Base-by-base conservation (phyloP, 352 stramenopile genomes). In the Globisporangium polare region DNA sequence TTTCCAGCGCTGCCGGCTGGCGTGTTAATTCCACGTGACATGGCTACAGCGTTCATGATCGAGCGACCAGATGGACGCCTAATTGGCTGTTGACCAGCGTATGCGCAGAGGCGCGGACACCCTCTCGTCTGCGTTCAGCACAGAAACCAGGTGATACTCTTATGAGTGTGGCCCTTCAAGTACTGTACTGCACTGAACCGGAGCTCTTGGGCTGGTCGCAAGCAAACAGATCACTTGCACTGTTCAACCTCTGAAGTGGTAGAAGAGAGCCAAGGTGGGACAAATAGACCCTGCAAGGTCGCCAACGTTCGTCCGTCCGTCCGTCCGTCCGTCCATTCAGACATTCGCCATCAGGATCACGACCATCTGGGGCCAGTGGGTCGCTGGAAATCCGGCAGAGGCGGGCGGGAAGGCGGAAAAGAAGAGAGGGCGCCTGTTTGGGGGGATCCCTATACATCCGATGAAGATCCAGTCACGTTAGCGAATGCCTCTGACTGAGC, bases 121-220 rank as follows among this genome's bases (percentile, higher is more conserved):
- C 29, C 22, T 43, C 20, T 56, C 35, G 8, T 18, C 29, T 53
- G 29, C 17, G 51, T 57, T 43, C 51, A 57, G 51, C 27, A 22
- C 51, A n/a, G 7, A 10, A 5, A 31, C 13, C 15, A 35, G 7
- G 51, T 49, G 53, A 58, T 58, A 43, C 24, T 35, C 13, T 58
- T 58, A 58, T 58, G 53, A 37, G 53, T 58, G 52, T 60, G 53
- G 24, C 39, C n/a, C 54, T 60, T 37, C 46, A n/a, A 39, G 54
- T 51, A 61, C 53, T 39, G 46, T 33, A 37, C 46, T 15, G 2
- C 22, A 33, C 46, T 33, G 46, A 53, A 53, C 24, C 2, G 53
- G n/a, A 49, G 35, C 53, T 58, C 53, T 37, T 53, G 46, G 22
- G 26, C 35, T 41, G 8, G 35, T 41, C 8, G 35, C 13, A 53